Base-by-base conservation (phyloP, 2,329 filamentous ascomycete species). In the Aspergillus ibericus region DNA sequence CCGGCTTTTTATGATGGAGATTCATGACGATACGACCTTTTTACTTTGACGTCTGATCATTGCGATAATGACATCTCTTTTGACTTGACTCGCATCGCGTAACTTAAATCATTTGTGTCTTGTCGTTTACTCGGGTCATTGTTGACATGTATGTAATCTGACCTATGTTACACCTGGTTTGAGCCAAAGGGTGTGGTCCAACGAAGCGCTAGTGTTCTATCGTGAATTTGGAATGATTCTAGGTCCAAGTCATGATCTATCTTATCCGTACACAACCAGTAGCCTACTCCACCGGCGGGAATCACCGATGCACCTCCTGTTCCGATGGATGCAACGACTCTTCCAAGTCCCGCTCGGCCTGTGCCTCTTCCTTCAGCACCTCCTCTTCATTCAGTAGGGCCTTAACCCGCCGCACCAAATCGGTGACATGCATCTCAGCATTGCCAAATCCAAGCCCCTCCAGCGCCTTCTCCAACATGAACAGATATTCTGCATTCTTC, bases 401-500 rank as follows among this genome's bases (percentile, higher is more conserved):
- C 68, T 87, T 85, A 44, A 95, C 88, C 54, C 91, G 83, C 57
- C 80, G 76, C 15, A 91, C 91, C 66, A 99, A 78, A 76, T 98
- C 93, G 51, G 85, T 88, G 54, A 99, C 83, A 80, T 99, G 93
- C 61, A 83, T 83, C 78, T 98, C 95, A 3, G 86, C 87, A 71
- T 90, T 95, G 53, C 91, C 90, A 2, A 84, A 78, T 62, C 90
- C 88, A 65, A 98, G 77, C 29, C 84, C 85, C 59, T 87, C 77
- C 64, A 99, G 81, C 6, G 91, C 91, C 58, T 80, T 79, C 71
- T 97, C 91, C 44, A 99, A 80, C 64, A 88, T 83, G 71, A 91
- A 88, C 42, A 99, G 81, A 76, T 99, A 99, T 70, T 98, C 93
- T 59, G 83, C 87, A 75, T 98, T 98, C 71, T 88, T 85, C 0